These are phyloP conservation scores for Yamadazyma conglobata DNA, from an alignment of 1,139 yeast genomes.

Conservation along the genomic window DNA sequence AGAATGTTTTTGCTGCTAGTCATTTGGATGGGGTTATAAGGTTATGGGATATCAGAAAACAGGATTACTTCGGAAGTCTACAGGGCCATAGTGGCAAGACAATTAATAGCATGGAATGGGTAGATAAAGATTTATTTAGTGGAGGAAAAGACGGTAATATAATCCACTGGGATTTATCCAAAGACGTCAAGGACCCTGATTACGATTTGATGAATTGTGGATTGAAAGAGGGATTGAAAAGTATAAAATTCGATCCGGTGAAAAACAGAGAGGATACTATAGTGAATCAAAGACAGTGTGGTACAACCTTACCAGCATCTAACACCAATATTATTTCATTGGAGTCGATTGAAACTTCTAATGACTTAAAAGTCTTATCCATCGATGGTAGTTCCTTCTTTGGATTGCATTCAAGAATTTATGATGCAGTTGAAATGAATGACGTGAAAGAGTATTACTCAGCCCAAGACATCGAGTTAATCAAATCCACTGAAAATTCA, in stretches of 20 bases:
- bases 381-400: conserved; percentile 54
- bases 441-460: conserved; percentile 29
- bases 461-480: conserved; percentile 28
- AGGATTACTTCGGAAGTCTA: conserved; percentile 51
- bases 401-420: conserved; percentile 49
- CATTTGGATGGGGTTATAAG: conserved; percentile 58
- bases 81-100: conserved; percentile 52
- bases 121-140: conserved; percentile 53
- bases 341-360: conserved; percentile 30
- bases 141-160: conserved; percentile 73
- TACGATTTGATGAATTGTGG: conserved; percentile 36
- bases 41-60: conserved; percentile 73
- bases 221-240: conserved; percentile 45
- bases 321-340: conserved; percentile 46
- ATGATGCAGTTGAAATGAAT: conserved; percentile 28
- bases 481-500: conserved; percentile 19
- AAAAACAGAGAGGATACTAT: conserved; percentile 30
- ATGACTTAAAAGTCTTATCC: conserved; percentile 41
- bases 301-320: conserved; percentile 58
- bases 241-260: conserved; percentile 35
- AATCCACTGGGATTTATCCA: conserved; percentile 65
- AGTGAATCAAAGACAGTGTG: conserved; percentile 50
- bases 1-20: conserved; percentile 63
- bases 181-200: conserved; percentile 17
- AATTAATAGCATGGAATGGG: conserved; percentile 64